Conservation (phyloP, 2,329 filamentous ascomycete genomes). For the Epichloe uncinata region DNA sequence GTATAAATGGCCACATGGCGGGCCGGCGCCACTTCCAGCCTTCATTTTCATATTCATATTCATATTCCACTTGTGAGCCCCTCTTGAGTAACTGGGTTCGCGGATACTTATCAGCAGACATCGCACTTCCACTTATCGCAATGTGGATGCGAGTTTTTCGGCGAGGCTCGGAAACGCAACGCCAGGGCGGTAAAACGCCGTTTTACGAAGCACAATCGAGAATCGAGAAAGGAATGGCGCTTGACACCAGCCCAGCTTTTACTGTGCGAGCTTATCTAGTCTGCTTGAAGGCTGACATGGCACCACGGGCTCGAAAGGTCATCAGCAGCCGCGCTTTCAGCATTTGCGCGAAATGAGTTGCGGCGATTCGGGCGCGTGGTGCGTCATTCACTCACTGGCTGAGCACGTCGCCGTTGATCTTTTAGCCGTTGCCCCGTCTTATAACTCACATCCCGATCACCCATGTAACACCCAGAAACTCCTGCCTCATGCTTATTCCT, state of each 20-base stretch:
- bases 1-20: not conserved
- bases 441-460: constrained; percentile 1
- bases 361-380: not conserved
- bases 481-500: not conserved
- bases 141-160: not conserved
- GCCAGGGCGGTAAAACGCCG: constrained; percentile 3
- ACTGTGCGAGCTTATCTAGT: not conserved
- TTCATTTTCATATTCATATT: not conserved
- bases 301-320: too few species aligned
- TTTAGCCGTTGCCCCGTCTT: not conserved
- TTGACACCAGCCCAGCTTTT: not conserved
- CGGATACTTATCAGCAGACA: not conserved
- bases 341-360: not conserved
- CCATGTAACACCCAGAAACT: constrained; percentile 1
- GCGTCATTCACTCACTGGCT: too few species aligned
- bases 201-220: constrained; percentile 26
- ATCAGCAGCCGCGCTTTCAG: not conserved
- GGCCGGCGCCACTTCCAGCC: not conserved
- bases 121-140: not conserved
- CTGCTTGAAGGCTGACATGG: not conserved
- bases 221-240: not conserved
- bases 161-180: constrained; percentile 3
- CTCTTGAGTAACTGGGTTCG: not conserved
- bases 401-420: not conserved
- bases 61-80: too few species aligned